Evolutionary conservation across 2,329 filamentous ascomycete genomes (phyloP), one percentile per base, ranked within the genome.

Genomic region (Ceratocystis variospora): DNA sequence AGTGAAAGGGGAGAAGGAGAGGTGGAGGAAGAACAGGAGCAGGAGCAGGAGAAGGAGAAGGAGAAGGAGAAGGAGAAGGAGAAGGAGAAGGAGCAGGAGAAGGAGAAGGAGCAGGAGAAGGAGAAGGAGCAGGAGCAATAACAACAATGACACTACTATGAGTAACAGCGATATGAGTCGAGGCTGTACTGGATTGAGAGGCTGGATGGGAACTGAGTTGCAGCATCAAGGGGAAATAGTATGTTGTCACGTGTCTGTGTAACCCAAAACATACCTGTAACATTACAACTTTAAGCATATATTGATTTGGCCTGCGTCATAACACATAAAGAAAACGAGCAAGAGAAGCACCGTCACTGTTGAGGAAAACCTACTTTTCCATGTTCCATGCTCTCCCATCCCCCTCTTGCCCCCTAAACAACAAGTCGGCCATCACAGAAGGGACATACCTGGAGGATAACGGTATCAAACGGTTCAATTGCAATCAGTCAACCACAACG

Each of bases 381-480:
- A 41, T 41, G 33, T 37, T 41, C 10, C 37, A 41, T 41, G 37
- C 37, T 41, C 37, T 8, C 37, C 8, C 17, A 48, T 6, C 45
- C 15, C 45, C 7, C 45, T n/a, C 45, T 19, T 19, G 7, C 45
- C n/a, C 45, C 6, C 45, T 48, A 19, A 53, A 3, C 12, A 19
- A 53, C 48, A 25, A 25, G 48, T 41, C 37, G 10, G 37, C 37
- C 37, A 41, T 41, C 37, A 41, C 37, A 41, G 12, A 41, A 41
- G 37, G 37, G 37, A 41, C 53, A 31, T n/a, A 17, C n/a, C 53
- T 28, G 6, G 19, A 12, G 37, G 28, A 41, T 64, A 55, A 45
- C 53, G 66, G 63, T 66, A 68, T 68, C 59, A 68, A 68, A 65
- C 61, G 65, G 48, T 62, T 63, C 63, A 63, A 65, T 68, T 68